A percentile compares a stretch with the other conserved stretches of the same genome.
These are phyloP conservation scores for Lipomyces lipofer DNA, from an alignment of 805 yeast genomes.

Conservation along the genomic window DNA sequence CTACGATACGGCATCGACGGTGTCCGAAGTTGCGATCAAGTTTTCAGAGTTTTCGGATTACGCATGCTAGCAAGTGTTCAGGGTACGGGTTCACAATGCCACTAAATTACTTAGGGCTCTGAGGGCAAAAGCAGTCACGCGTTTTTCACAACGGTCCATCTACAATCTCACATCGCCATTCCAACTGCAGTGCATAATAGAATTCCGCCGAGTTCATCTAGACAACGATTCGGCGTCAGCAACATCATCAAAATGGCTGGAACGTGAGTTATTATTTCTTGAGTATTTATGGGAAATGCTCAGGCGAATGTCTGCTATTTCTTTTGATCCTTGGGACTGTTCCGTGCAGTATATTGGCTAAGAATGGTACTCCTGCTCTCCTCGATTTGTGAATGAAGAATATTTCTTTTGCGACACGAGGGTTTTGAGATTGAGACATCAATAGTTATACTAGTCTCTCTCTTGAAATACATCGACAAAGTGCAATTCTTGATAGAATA, in stretches of 20 bases:
- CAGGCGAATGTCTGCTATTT: too few species aligned
- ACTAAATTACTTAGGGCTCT: not conserved
- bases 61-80: too few species aligned
- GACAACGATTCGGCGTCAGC: not conserved
- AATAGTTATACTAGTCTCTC: slow-evolving; percentile 13
- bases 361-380: not conserved
- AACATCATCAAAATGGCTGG: slow-evolving; percentile 25
- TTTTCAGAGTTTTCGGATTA: too few species aligned
- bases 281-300: too few species aligned
- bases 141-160: not conserved
- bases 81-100: too few species aligned
- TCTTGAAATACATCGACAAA: slow-evolving; percentile 26
- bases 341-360: not conserved
- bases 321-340: not conserved
- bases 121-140: slow-evolving; percentile 9
- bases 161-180: not conserved
- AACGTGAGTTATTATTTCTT: slow-evolving; percentile 19
- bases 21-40: too few species aligned
- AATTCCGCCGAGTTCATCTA: not conserved
- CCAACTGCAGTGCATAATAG: too few species aligned
- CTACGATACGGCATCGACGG: too few species aligned
- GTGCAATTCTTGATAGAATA: slow-evolving; percentile 6
- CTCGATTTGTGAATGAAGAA: not conserved
- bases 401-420: not conserved
- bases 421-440: slow-evolving; percentile 23